Percentiles rank a stretch among this genome's conserved stretches.
Evolutionary conservation across 1,284 basidiomycete species (phyloP).

Genomic region (Anthracocystis setariae): DNA sequence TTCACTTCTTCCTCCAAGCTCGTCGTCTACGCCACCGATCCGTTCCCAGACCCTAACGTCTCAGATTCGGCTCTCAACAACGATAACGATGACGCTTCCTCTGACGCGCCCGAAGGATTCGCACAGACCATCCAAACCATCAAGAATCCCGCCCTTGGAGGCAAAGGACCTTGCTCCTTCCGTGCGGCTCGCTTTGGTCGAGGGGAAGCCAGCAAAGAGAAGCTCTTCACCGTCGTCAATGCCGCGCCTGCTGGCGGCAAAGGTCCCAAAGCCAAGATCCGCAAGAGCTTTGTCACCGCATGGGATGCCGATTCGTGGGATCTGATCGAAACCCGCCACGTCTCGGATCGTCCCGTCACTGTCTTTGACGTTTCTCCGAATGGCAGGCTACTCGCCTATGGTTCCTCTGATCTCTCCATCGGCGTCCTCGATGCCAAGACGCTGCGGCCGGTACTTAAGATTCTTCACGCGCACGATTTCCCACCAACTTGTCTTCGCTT

Average conservation of each 20-base stretch:
- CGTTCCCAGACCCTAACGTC: slow-evolving; percentile 26
- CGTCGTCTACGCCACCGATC: slow-evolving; percentile 54
- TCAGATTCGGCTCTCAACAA: slow-evolving; percentile 15
- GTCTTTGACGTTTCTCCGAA: slow-evolving; percentile 70
- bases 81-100: slow-evolving; percentile 9
- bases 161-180: slow-evolving; percentile 58
- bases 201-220: slow-evolving; percentile 39
- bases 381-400: slow-evolving; percentile 84
- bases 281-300: slow-evolving; percentile 61
- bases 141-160: slow-evolving; percentile 60
- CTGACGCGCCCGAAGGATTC: slow-evolving; percentile 20
- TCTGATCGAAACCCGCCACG: slow-evolving; percentile 53
- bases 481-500: slow-evolving; percentile 89
- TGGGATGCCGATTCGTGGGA: slow-evolving; percentile 65
- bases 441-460: slow-evolving; percentile 81
- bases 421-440: slow-evolving; percentile 84
- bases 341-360: slow-evolving; percentile 63
- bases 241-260: slow-evolving; percentile 41
- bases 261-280: slow-evolving; percentile 53
- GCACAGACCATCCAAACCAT: slow-evolving; percentile 58
- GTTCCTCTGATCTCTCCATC: slow-evolving; percentile 86
- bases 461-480: slow-evolving; percentile 93
- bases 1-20: slow-evolving; percentile 54
- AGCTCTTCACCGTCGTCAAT: slow-evolving; percentile 62
- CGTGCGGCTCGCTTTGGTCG: slow-evolving; percentile 54